These are phyloP conservation scores for Candolleomyces aberdarensis DNA, from an alignment of 768 basidiomycete genomes.

Conservation along the genomic window DNA sequence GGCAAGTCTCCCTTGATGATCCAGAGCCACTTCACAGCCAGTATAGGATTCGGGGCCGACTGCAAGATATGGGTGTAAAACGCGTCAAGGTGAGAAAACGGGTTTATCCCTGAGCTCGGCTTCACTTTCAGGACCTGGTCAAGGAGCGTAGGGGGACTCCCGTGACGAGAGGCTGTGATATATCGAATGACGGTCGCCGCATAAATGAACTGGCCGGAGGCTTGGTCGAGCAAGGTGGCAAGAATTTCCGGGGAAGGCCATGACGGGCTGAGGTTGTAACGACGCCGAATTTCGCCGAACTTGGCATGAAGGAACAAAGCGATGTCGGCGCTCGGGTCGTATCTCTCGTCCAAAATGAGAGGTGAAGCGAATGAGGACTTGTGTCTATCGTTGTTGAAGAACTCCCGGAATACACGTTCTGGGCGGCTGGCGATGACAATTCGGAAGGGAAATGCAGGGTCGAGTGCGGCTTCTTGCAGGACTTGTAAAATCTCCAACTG, in stretches of 20 bases:
- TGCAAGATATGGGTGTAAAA: too few species aligned
- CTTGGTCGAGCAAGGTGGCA: not conserved
- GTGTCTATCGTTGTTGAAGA: too few species aligned
- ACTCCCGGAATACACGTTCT: too few species aligned
- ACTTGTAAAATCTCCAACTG: slow-evolving; percentile 4
- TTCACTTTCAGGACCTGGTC: not conserved
- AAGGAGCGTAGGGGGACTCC: slow-evolving; percentile 10
- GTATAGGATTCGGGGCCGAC: too few species aligned
- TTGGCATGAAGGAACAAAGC: not conserved
- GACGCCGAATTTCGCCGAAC: not conserved
- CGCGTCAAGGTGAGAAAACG: too few species aligned
- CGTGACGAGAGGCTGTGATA: not conserved
- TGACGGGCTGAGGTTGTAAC: slow-evolving; percentile 1
- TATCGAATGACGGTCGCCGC: slow-evolving; percentile 12
- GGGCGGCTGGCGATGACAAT: too few species aligned
- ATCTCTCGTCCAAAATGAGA: too few species aligned
- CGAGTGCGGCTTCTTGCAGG: not conserved
- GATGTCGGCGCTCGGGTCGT: too few species aligned
- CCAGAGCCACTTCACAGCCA: too few species aligned
- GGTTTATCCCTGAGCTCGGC: too few species aligned
- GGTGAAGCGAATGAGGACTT: too few species aligned
- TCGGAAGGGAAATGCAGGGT: not conserved
- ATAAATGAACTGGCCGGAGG: slow-evolving; percentile 16
- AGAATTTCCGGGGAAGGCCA: slow-evolving; percentile 4
- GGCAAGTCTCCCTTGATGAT: too few species aligned